Evolutionary conservation across 2,329 filamentous ascomycete species (phyloP).

Genomic region (Arthrobotrys iridis): DNA sequence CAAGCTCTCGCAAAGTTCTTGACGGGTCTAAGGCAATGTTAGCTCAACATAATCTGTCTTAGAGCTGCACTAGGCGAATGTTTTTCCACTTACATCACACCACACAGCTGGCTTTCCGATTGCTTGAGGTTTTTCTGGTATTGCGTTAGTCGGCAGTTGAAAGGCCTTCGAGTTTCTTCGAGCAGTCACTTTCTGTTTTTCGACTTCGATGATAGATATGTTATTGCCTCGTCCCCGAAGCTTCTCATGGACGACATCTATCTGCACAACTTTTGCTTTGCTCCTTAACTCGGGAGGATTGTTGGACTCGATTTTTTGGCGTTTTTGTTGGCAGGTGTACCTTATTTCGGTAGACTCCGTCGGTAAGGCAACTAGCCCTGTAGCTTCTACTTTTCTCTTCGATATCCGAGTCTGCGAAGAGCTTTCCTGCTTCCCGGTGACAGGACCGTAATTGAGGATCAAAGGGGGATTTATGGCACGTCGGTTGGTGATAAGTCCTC

Average conservation of each 20-base stretch:
- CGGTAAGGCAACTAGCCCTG: background rate
- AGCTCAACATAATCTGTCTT: constrained; percentile 6
- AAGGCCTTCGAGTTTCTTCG: constrained; percentile 24
- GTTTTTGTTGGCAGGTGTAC: background rate
- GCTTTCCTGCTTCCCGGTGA: background rate
- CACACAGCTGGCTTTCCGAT: constrained; percentile 57
- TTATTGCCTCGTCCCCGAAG: too few relatives aligned
- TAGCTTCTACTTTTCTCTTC: constrained; percentile 16
- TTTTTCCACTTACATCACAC: constrained; percentile 55
- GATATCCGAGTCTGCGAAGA: background rate
- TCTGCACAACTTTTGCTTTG: background rate
- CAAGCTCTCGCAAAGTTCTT: constrained; percentile 72
- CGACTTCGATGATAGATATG: too few relatives aligned
- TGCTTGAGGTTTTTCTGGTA: constrained; percentile 52
- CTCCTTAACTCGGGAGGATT: background rate
- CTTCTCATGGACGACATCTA: background rate
- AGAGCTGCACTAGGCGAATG: background rate
- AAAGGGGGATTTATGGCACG: background rate
- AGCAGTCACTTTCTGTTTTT: constrained; percentile 1
- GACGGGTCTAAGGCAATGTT: constrained; percentile 61
- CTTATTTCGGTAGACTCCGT: background rate
- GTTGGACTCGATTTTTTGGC: background rate
- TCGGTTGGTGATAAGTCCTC: background rate
- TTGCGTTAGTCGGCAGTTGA: background rate
- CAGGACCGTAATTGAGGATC: background rate